These are phyloP conservation scores for Aechmea fasciata DNA, from an alignment of 176 grass and related monocot species.

Conservation along the genomic window DNA sequence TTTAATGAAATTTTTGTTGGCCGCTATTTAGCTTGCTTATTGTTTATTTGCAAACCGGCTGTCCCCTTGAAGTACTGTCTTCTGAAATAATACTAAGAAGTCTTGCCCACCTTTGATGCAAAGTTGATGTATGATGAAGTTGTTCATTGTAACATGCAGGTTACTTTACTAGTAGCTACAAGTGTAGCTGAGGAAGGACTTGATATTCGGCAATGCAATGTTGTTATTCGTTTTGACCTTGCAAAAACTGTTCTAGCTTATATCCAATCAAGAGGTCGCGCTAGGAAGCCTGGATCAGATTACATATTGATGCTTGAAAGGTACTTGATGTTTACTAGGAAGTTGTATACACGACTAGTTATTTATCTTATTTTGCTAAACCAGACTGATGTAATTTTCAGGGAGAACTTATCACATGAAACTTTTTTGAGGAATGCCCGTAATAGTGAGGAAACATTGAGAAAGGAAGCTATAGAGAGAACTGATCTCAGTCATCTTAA, in stretches of 20 bases:
- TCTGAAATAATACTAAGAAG: too few relatives aligned
- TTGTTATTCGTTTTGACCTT: slow-evolving; percentile 99
- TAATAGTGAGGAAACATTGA: slow-evolving; percentile 93
- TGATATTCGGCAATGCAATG: slow-evolving; percentile 99
- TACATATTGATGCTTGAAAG: slow-evolving; percentile 99
- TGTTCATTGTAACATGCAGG: slow-evolving; percentile 35
- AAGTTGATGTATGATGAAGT: not conserved
- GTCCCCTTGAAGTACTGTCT: too few relatives aligned
- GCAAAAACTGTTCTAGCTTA: slow-evolving; percentile 98
- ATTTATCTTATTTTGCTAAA: slow-evolving; percentile 18
- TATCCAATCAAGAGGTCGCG: slow-evolving; percentile 91
- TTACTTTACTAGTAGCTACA: slow-evolving; percentile 92
- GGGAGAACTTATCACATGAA: slow-evolving; percentile 78
- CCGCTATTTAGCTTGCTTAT: not conserved
- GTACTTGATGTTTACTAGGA: slow-evolving; percentile 24
- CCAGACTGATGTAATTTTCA: slow-evolving; percentile 29
- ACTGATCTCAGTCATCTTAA: slow-evolving; percentile 96
- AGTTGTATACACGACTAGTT: not conserved
- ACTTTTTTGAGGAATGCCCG: slow-evolving; percentile 85
- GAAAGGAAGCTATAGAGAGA: slow-evolving; percentile 99
- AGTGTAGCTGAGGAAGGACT: slow-evolving; percentile 99
- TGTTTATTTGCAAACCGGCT: too few relatives aligned
- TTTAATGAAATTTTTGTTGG: not conserved
- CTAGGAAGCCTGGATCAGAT: slow-evolving; percentile 96
- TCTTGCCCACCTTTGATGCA: too few relatives aligned